Conservation (phyloP, 768 basidiomycete genomes). For the Auriculariales sp. region DNA sequence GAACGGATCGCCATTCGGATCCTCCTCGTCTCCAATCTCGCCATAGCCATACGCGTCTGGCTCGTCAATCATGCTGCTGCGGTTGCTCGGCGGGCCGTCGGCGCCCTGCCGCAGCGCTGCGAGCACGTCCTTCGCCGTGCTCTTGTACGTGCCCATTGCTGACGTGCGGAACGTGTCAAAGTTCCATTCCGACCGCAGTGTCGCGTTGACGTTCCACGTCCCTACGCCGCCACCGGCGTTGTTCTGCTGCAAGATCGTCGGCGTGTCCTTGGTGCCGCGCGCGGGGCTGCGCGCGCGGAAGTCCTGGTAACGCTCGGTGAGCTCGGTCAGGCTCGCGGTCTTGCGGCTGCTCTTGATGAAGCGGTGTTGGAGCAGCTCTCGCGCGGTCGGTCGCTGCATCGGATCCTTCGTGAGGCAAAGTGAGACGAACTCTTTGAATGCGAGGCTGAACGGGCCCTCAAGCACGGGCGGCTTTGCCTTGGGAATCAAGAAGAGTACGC, state of each 20-base stretch:
- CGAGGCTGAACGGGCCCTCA: constrained; percentile 69
- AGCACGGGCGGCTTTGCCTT: constrained; percentile 88
- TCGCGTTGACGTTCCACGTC: constrained; percentile 60
- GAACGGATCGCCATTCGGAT: constrained; percentile 37
- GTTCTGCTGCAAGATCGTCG: constrained; percentile 21
- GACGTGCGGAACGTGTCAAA: constrained; percentile 72
- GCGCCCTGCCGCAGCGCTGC: constrained; percentile 23
- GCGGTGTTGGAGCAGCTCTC: constrained; percentile 82
- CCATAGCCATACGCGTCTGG: constrained; percentile 36
- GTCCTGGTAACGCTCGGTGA: constrained; percentile 79
- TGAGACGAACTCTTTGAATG: constrained; percentile 88
- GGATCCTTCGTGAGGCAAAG: constrained; percentile 92
- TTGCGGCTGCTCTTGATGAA: constrained; percentile 80
- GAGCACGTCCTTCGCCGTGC: constrained; percentile 49
- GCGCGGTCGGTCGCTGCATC: constrained; percentile 71
- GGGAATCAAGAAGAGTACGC: constrained; percentile 93
- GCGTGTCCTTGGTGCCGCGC: constrained; percentile 31
- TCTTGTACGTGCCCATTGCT: constrained; percentile 63
- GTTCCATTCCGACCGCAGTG: constrained; percentile 87
- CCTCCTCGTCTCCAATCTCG: constrained; percentile 18
- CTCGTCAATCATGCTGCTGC: constrained; percentile 20
- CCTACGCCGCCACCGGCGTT: constrained; percentile 43
- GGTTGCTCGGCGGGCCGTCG: no score
- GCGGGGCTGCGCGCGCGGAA: constrained; percentile 38
- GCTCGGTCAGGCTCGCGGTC: constrained; percentile 70